Evolutionary conservation across 257 asterid genomes (phyloP), one percentile per base, ranked within the genome.

Genomic region (Jasminum sambac): DNA sequence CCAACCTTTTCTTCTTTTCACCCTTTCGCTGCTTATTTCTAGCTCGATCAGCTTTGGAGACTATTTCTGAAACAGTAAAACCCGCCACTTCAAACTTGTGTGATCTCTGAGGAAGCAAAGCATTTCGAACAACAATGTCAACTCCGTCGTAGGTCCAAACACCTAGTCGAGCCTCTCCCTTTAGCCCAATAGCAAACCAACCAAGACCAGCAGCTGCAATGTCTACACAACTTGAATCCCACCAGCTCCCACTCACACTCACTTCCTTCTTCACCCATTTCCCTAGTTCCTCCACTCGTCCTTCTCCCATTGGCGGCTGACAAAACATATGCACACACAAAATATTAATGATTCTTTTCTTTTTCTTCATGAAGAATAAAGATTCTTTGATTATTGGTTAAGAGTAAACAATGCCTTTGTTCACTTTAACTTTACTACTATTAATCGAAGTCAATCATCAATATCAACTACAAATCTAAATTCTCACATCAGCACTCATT

Each of bases 291-390:
- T 85, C 57, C 6, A 85, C 77, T 75, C 92, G 83, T 24, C 79
- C 85, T 36, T 74, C 84, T 39, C 96, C 96, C n/a, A 91, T 84
- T 39, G 98, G 98, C 16, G 96, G 97, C 97, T 94, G 89, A 72
- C 72, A 76, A 40, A 65, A 67, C 0, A 44, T 5, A 67, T 9
- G 25, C 16, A 30, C 23, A 60, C 44, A 62, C 37, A 57, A 48
- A 25, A 23, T 17, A 62, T 38, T 36, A 73, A 55, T 63, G 11
- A 36, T 66, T n/a, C n/a, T n/a, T n/a, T n/a, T n/a, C n/a, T n/a
- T n/a, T n/a, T n/a, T n/a, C n/a, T n/a, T n/a, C n/a, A n/a, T n/a
- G n/a, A 21, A 12, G 9, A 37, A 61, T 60, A 17, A 57, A 39
- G 0, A 55, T 60, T 17, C 26, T 50, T 69, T 2, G 17, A 13